phyloP scores from a whole-genome alignment of 306 rosid genomes.

The Pachyrhizus erosus region DNA sequence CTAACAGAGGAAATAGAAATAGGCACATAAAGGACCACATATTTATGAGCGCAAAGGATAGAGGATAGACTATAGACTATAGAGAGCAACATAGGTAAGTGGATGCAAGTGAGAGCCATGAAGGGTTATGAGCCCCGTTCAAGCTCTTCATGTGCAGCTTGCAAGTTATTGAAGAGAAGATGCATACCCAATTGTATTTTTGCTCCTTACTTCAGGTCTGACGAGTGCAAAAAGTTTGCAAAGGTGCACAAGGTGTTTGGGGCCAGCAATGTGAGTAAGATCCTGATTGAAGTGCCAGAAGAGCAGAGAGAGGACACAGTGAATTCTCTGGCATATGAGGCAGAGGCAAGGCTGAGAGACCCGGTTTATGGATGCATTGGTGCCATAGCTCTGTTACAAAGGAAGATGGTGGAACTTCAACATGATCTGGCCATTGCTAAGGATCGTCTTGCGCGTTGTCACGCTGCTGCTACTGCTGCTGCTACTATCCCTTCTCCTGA shows the following conservation, averaged over 20 bases:
- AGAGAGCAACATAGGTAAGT: constrained; percentile 28
- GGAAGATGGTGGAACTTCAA: constrained; percentile 77
- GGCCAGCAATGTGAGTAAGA: constrained; percentile 96
- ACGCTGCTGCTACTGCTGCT: constrained; percentile 25
- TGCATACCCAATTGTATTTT: constrained; percentile 84
- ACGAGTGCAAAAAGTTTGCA: constrained; percentile 83
- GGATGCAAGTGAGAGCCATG: constrained; percentile 49
- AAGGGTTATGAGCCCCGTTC: constrained; percentile 82
- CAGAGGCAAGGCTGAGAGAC: constrained; percentile 82
- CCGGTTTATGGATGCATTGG: constrained; percentile 99
- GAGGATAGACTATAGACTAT: constrained; percentile 36
- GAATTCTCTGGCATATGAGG: constrained; percentile 85
- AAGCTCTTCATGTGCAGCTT: constrained; percentile 93
- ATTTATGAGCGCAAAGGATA: constrained; percentile 38
- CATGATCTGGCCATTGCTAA: constrained; percentile 80
- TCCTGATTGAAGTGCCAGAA: constrained; percentile 79
- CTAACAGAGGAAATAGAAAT: background rate
- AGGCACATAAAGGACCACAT: constrained; percentile 41
- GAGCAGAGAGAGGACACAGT: constrained; percentile 86
- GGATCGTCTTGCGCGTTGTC: constrained; percentile 78
- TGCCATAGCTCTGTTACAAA: constrained; percentile 73
- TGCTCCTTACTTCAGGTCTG: constrained; percentile 83
- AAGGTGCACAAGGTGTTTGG: constrained; percentile 96
- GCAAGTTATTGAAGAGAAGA: constrained; percentile 83
- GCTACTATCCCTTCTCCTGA: constrained; percentile 32